These are phyloP conservation scores for Viridothelium virens DNA, from an alignment of 495 filamentous ascomycete species.

Conservation along the genomic window DNA sequence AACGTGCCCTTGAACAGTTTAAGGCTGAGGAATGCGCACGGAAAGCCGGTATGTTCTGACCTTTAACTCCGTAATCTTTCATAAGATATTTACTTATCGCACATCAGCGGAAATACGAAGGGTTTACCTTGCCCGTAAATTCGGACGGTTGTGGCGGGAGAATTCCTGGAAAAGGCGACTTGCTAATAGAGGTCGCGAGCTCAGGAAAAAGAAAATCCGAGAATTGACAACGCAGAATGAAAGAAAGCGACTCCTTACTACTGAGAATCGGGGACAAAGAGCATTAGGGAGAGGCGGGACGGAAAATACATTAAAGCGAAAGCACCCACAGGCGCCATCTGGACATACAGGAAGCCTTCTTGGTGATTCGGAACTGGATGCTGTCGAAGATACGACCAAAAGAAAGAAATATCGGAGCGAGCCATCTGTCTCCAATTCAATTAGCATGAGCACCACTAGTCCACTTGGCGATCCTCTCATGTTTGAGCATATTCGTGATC, in stretches of 20 bases:
- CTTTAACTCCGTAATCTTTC: neutral
- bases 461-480: neutral
- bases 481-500: slow-evolving; percentile 2
- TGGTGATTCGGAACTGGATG: neutral
- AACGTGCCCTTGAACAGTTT: slow-evolving; percentile 13
- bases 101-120: neutral
- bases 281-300: neutral
- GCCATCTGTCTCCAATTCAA: neutral
- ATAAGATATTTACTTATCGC: neutral
- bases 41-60: slow-evolving; percentile 22
- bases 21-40: slow-evolving; percentile 12
- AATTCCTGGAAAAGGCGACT: slow-evolving; percentile 18
- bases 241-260: neutral
- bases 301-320: neutral
- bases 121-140: slow-evolving; percentile 11
- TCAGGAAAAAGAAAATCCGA: slow-evolving; percentile 16
- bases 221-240: slow-evolving; percentile 4
- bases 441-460: too few species aligned
- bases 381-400: neutral
- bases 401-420: neutral
- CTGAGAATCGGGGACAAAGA: slow-evolving; percentile 10
- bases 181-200: slow-evolving; percentile 16
- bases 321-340: neutral
- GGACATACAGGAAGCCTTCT: neutral
- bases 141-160: slow-evolving; percentile 24